A percentile compares a stretch with the other conserved stretches of the same genome.
Evolutionary conservation across 1,139 yeast species (phyloP).

Genomic region (Saccharomyces hybrid): DNA sequence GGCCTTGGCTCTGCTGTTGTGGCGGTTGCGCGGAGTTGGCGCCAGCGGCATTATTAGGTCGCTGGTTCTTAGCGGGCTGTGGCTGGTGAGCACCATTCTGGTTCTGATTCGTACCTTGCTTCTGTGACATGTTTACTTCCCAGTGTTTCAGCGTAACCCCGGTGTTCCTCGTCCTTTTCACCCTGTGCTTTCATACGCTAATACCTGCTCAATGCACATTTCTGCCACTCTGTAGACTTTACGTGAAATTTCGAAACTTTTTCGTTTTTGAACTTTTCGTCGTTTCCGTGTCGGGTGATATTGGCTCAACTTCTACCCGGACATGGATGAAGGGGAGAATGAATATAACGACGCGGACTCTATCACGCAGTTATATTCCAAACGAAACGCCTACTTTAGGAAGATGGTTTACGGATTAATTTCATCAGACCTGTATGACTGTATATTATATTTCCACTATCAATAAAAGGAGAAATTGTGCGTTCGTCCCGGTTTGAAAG

Average conservation of each 20-base stretch:
- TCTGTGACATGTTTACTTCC: conserved; percentile 3
- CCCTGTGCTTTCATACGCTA: not conserved
- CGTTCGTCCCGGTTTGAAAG: not conserved
- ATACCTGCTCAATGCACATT: not conserved
- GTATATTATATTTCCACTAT: no score
- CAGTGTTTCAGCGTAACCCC: not conserved
- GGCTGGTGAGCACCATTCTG: not conserved
- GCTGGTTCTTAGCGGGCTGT: not conserved
- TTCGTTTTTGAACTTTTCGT: not conserved
- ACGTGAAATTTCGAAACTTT: not conserved
- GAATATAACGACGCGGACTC: not conserved
- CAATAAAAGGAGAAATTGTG: no score
- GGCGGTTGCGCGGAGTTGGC: conserved; percentile 1
- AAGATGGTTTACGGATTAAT: not conserved
- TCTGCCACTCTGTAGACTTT: not conserved
- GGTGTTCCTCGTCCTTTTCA: not conserved
- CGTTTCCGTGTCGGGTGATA: no score
- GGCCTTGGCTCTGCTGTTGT: conserved; percentile 2
- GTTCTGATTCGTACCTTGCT: conserved; percentile 1
- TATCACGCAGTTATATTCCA: no score
- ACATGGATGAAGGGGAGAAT: not conserved
- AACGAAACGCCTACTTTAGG: no score
- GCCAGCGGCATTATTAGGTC: not conserved
- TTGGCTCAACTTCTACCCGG: no score
- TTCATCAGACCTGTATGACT: no score